Base-by-base conservation (phyloP, 1,284 basidiomycete species). In the Abortiporus biennis region DNA sequence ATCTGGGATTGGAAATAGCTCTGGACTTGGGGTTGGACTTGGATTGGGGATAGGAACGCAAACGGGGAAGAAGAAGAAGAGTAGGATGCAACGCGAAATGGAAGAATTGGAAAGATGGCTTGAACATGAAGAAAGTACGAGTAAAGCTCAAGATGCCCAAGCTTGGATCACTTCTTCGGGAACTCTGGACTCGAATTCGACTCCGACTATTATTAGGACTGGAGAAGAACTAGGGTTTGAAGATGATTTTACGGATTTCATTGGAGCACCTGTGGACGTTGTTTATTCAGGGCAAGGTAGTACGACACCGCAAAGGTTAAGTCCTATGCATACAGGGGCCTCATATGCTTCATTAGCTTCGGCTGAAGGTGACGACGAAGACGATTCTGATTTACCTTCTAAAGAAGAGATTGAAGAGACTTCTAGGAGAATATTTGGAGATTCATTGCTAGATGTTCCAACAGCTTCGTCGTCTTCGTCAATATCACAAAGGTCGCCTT, bases 201-300 rank as follows among this genome's bases (percentile, higher is more conserved):
- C 55, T n/a, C 54, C 56, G 2, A 51, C 51, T 6, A 55, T 58
- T 23, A 42, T 48, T 25, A 54, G 53, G n/a, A 53, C 56, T 17
- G 36, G 40, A n/a, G 39, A 25, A 2, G 47, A 42, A 31, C 42
- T 54, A 57, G 47, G 72, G 4, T 89, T 89, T 52, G 86, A 89
- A 42, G 86, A 89, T 53, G 83, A 89, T 57, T 89, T 89, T 56
- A 72, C 79, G 1, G 77, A 76, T 22, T 86, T 85, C 49, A 70
- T 86, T 16, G 80, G 55, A 61, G 58, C 56, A 17, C 57, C 62
- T n/a, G 39, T 57, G 17, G 50, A 45, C 23, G 45, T 49, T 9
- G 36, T 31, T 32, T 44, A 54, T 55, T n/a, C 27, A 9, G 38
- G 39, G 40, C 25, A 42, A 50, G 40, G 38, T 22, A 21, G 43